phyloP scores from a whole-genome alignment of 768 basidiomycete species.

The Suillus placidus region DNA sequence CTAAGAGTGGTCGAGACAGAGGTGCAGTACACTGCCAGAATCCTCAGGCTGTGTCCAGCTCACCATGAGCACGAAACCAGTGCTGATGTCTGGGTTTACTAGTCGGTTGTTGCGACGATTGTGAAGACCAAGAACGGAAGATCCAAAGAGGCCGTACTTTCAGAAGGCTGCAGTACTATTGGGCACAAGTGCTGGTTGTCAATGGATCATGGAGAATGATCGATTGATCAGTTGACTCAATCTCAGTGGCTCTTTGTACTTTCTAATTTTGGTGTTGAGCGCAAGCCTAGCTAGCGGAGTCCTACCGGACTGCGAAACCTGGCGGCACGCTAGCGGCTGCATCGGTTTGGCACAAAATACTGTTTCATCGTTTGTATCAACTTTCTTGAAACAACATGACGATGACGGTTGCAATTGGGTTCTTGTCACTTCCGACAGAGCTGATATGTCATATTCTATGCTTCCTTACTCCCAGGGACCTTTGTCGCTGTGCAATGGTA shows the following conservation, averaged over 20 bases:
- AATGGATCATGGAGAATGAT: not conserved
- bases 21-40: not conserved
- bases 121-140: not conserved
- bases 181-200: not conserved
- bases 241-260: not conserved
- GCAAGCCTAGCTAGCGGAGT: not conserved
- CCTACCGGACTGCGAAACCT: not conserved
- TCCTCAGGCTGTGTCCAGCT: not conserved
- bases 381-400: not conserved
- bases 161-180: not conserved
- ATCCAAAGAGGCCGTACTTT: not conserved
- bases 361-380: not conserved
- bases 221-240: not conserved
- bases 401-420: not conserved
- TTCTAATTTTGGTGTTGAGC: not conserved
- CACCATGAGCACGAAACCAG: constrained; percentile 2
- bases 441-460: not conserved
- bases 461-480: not conserved
- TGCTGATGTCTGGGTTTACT: not conserved
- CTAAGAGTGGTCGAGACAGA: not conserved
- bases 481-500: not conserved
- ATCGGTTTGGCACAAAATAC: not conserved
- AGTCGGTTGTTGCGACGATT: not conserved
- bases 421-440: not conserved
- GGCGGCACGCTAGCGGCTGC: not conserved